Evolutionary conservation across 371 early-diverging fungal species (phyloP).

Genomic region (Gilbertella persicaria): DNA sequence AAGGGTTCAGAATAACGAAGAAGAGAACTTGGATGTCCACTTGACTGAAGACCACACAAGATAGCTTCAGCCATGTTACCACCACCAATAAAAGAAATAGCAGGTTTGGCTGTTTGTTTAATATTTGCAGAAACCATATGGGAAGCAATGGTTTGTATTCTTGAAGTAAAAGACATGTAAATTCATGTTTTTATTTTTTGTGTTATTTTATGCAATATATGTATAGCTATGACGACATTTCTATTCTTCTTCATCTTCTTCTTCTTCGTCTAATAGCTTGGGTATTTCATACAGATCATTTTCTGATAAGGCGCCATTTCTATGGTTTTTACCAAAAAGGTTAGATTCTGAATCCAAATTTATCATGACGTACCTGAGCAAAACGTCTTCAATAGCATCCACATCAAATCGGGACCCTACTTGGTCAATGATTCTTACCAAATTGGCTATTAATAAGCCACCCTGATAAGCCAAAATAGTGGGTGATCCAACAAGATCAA

Average conservation of each 20-base stretch:
- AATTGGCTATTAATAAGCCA: slow-evolving; percentile 50
- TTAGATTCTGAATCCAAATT: slow-evolving; percentile 1
- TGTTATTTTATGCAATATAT: too few species aligned
- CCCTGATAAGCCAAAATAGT: slow-evolving; percentile 53
- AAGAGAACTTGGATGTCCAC: slow-evolving; percentile 67
- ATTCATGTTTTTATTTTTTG: too few species aligned
- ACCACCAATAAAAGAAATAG: slow-evolving; percentile 82
- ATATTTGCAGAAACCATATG: slow-evolving; percentile 21
- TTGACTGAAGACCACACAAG: slow-evolving; percentile 78
- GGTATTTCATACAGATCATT: slow-evolving; percentile 37
- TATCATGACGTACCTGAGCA: slow-evolving; percentile 35
- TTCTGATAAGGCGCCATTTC: slow-evolving; percentile 38
- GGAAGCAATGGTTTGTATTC: slow-evolving; percentile 22
- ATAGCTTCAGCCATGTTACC: slow-evolving; percentile 96
- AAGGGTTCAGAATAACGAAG: slow-evolving; percentile 85
- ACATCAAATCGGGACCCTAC: slow-evolving; percentile 36
- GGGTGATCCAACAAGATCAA: slow-evolving; percentile 57
- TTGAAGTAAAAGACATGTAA: slow-evolving; percentile 1
- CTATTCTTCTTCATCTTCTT: neutral
- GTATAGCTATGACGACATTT: neutral
- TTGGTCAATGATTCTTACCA: slow-evolving; percentile 50
- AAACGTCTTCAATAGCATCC: slow-evolving; percentile 42
- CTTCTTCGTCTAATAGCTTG: neutral
- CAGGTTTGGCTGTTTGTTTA: slow-evolving; percentile 21
- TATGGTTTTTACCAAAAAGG: slow-evolving; percentile 12